Evolutionary conservation across 2,329 filamentous ascomycete genomes (phyloP), one percentile per base, ranked within the genome.

Genomic region (Nemania sp.): DNA sequence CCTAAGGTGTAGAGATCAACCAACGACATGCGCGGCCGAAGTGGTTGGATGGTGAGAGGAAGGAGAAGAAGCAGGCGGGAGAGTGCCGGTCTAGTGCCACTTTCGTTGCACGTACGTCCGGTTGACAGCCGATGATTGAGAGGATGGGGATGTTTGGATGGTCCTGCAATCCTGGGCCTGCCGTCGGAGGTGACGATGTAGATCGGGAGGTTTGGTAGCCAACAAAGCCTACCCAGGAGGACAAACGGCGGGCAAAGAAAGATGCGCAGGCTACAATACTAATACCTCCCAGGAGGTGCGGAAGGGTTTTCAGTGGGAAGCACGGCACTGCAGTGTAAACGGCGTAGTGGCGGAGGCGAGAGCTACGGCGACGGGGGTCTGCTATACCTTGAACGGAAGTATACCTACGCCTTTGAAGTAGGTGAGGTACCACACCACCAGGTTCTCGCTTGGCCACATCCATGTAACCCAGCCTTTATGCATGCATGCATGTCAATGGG

Each of bases 131-230:
- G 41, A 48, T 20, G 17, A 42, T 37, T 24, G 40, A 37, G 36
- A 30, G 23, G 43, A 30, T 36, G 31, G 39, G 17, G 37, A 31
- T 20, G 28, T 41, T 28, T 28, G 31, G 36, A 48, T 47, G 46
- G 26, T 33, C 22, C 40, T 63, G 63, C 61, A 65, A 64, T 63
- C 64, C 61, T 57, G 60, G 59, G 61, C 62, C 64, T 60, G 59
- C 58, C 60, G 59, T 60, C 40, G n/a, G 20, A 42, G 22, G 42
- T 54, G 54, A 53, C 31, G 50, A 50, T 46, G 50, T 45, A 50
- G 46, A 33, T 44, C 12, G 42, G 46, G 51, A 50, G 42, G 54
- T 42, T 54, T 48, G 42, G 51, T 23, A 57, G 15, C 49, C 40
- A 44, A 20, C 42, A 41, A 46, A 50, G 43, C 50, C 50, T 45